Base-by-base conservation (phyloP, 257 asterid genomes). In the Lycium ferocissimum region DNA sequence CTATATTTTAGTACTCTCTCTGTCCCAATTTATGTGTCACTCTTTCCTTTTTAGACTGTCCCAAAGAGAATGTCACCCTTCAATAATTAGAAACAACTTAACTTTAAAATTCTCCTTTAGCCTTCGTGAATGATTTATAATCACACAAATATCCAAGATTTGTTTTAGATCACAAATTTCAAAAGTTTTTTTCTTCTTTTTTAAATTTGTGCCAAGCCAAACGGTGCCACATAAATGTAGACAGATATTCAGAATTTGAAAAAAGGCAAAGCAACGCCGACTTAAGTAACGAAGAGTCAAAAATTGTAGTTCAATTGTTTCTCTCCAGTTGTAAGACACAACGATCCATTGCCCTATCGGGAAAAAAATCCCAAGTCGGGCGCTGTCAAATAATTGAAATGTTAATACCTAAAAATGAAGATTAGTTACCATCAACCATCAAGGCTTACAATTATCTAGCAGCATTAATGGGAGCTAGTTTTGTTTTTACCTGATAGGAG, bases 341-440 rank as follows among this genome's bases (percentile, higher is more conserved):
- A 71, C 9, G 53, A 4, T 18, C 7, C 35, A 0, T 43, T 71
- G 37, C 79, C 79, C 9, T 71, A 9, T 40, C 43, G 56, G 35
- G 35, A 6, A 43, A 69, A 15, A 69, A 12, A 14, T 38, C 53
- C 7, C 26, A 37, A 69, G 78, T 69, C 26, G 53, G 78, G 14
- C 9, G 51, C 78, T 53, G 78, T 69, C 78, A 38, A 69, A 69
- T 37, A 69, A 37, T 37, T 69, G 33, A 66, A 66, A 33, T 66
- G 45, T 33, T 26, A 66, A 65, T 11, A 5, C 26, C 9, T 12
- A n/a, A 22, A 22, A 26, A 1, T 61, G 35, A 62, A 20, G 8
- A 22, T 63, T 22, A 22, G 40, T 26, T 63, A n/a, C n/a, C n/a
- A n/a, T n/a, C n/a, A n/a, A 26, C 71, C 9, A 65, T 63, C 38